These are phyloP conservation scores for Aspergillus hancockii DNA, from an alignment of 495 filamentous ascomycete species.

Conservation along the genomic window DNA sequence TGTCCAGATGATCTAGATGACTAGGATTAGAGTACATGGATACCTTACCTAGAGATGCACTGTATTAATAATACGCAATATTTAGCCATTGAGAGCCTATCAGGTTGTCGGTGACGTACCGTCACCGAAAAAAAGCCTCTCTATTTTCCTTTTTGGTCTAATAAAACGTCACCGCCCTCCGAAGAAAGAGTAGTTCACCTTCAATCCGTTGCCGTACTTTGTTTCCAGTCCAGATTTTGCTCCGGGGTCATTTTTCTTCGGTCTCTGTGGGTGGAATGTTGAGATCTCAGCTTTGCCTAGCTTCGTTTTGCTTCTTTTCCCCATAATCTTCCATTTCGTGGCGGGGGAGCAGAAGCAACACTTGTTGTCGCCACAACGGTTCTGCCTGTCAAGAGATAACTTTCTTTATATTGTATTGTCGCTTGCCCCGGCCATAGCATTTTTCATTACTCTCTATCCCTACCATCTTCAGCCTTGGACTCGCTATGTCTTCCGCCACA, in stretches of 20 bases:
- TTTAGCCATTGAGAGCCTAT: background rate
- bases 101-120: slow-evolving; percentile 7
- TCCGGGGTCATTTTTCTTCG: background rate
- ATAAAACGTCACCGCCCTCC: slow-evolving; percentile 38
- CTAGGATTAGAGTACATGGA: no score
- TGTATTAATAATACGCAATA: background rate
- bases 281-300: background rate
- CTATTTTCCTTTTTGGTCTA: background rate
- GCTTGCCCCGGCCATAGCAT: background rate
- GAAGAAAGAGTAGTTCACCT: slow-evolving; percentile 6
- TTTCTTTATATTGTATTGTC: slow-evolving; percentile 1
- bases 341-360: background rate
- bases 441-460: slow-evolving; percentile 2
- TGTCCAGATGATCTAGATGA: no score
- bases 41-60: no score
- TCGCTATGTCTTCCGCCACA: slow-evolving; percentile 33
- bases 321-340: background rate
- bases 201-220: slow-evolving; percentile 4
- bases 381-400: slow-evolving; percentile 1
- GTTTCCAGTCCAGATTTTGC: slow-evolving; percentile 8
- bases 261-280: background rate
- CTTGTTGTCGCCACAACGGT: background rate
- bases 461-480: background rate
- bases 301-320: background rate
- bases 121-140: background rate